Percentiles rank a stretch among this genome's conserved stretches.
These are phyloP conservation scores for Gentiana macrophylla DNA, from an alignment of 257 asterid species.

Conservation along the genomic window DNA sequence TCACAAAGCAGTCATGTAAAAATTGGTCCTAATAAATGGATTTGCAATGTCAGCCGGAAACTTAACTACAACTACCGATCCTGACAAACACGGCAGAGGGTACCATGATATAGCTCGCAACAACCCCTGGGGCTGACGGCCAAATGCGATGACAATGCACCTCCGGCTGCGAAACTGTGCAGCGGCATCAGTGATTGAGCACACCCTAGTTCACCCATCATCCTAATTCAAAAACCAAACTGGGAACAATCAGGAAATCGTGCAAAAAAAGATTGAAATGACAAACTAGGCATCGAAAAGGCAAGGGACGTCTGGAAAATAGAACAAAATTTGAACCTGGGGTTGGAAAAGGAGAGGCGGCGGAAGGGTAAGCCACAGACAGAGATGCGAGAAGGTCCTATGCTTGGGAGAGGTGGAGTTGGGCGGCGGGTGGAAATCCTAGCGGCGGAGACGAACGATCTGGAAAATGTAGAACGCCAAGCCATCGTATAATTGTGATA, in stretches of 20 bases:
- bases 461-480: slow-evolving; percentile 74
- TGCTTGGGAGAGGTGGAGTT: slow-evolving; percentile 37
- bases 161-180: slow-evolving; percentile 34
- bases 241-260: not conserved
- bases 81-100: slow-evolving; percentile 96
- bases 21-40: slow-evolving; percentile 3
- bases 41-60: slow-evolving; percentile 39
- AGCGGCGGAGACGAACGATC: slow-evolving; percentile 61
- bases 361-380: slow-evolving; percentile 47
- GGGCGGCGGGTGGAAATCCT: slow-evolving; percentile 64
- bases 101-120: slow-evolving; percentile 95
- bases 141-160: slow-evolving; percentile 56
- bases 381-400: slow-evolving; percentile 47
- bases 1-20: not conserved
- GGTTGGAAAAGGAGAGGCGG: slow-evolving; percentile 62
- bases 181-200: slow-evolving; percentile 63
- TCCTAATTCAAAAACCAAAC: slow-evolving; percentile 25
- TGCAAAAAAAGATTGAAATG: not conserved
- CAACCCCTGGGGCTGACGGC: slow-evolving; percentile 61
- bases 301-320: not conserved
- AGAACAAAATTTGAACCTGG: slow-evolving; percentile 36
- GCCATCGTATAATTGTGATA: slow-evolving; percentile 63
- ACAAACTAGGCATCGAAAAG: no score
- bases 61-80: slow-evolving; percentile 70
- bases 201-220: slow-evolving; percentile 65